Percentiles rank a stretch among this genome's conserved stretches.
phyloP scores from a whole-genome alignment of 1,139 yeast genomes.

The Candida sojae region DNA sequence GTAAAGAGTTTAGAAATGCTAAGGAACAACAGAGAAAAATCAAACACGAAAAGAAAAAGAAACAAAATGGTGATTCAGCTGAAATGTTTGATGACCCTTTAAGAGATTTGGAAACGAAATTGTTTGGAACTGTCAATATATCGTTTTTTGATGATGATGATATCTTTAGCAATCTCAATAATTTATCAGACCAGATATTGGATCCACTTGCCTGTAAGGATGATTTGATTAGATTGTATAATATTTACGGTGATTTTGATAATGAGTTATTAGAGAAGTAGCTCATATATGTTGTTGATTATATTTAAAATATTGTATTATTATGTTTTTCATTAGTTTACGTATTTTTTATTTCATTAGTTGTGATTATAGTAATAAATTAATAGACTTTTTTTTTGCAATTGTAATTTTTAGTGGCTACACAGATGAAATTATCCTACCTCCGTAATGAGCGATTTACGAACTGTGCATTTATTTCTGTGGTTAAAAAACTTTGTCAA shows the following conservation, averaged over 20 bases:
- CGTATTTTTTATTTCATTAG: background rate
- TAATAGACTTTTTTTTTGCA: background rate
- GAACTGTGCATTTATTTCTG: background rate
- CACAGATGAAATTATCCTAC: background rate
- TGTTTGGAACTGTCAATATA: constrained; percentile 3
- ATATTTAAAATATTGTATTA: background rate
- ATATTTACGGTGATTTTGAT: constrained; percentile 39
- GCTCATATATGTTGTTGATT: too few species aligned
- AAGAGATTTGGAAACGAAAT: constrained; percentile 3
- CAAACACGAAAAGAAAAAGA: constrained; percentile 9
- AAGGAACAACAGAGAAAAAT: constrained; percentile 33
- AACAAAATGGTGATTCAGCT: background rate
- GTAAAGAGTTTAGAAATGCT: constrained; percentile 45
- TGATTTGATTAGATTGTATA: constrained; percentile 40
- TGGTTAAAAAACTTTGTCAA: too few species aligned
- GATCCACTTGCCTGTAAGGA: constrained; percentile 26
- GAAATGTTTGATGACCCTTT: constrained; percentile 1
- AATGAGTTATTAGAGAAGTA: constrained; percentile 9
- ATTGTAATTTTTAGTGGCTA: too few species aligned
- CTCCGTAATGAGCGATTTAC: background rate
- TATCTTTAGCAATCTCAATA: constrained; percentile 15
- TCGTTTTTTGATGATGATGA: constrained; percentile 13
- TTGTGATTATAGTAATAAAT: background rate
- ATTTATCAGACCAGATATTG: constrained; percentile 14
- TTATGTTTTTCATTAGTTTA: background rate